Evolutionary conservation across 2,329 filamentous ascomycete genomes (phyloP).

Genomic region (Xylariaceae sp.): DNA sequence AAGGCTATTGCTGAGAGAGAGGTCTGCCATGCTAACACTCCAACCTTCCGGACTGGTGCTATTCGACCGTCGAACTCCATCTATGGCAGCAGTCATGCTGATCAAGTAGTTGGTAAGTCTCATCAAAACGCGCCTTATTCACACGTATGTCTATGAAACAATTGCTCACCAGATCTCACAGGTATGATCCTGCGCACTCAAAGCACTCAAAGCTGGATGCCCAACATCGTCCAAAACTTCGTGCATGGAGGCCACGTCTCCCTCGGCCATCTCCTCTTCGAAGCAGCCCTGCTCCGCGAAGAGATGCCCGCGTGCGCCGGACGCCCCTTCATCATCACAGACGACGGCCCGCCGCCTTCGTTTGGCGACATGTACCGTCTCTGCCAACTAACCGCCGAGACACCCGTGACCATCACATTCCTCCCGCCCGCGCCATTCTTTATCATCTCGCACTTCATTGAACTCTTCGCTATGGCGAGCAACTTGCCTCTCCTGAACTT

Average conservation of each 20-base stretch:
- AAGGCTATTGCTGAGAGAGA: slow-evolving; percentile 44
- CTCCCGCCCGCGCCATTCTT: slow-evolving; percentile 37
- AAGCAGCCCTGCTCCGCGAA: slow-evolving; percentile 43
- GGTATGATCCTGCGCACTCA: slow-evolving; percentile 31
- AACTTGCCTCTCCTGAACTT: slow-evolving; percentile 23
- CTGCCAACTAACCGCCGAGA: slow-evolving; percentile 29
- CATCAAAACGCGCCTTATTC: too few relatives aligned
- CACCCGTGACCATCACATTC: slow-evolving; percentile 30
- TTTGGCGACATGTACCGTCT: slow-evolving; percentile 39
- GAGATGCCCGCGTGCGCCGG: slow-evolving; percentile 37
- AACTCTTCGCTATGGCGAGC: slow-evolving; percentile 34
- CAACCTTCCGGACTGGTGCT: slow-evolving; percentile 46
- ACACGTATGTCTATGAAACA: neutral
- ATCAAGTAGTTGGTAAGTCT: slow-evolving; percentile 36
- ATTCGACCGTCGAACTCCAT: slow-evolving; percentile 46
- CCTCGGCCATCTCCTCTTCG: slow-evolving; percentile 48
- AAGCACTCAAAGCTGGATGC: slow-evolving; percentile 40
- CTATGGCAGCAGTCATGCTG: slow-evolving; percentile 34
- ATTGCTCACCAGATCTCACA: slow-evolving; percentile 2
- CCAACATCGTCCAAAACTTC: slow-evolving; percentile 44
- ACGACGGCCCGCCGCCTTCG: slow-evolving; percentile 41
- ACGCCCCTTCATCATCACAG: slow-evolving; percentile 46
- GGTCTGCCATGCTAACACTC: slow-evolving; percentile 33
- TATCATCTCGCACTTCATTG: slow-evolving; percentile 36
- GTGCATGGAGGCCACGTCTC: slow-evolving; percentile 49